Evolutionary conservation across 129 eudicot genomes (phyloP).

Genomic region (Helichrysum umbraculigerum): DNA sequence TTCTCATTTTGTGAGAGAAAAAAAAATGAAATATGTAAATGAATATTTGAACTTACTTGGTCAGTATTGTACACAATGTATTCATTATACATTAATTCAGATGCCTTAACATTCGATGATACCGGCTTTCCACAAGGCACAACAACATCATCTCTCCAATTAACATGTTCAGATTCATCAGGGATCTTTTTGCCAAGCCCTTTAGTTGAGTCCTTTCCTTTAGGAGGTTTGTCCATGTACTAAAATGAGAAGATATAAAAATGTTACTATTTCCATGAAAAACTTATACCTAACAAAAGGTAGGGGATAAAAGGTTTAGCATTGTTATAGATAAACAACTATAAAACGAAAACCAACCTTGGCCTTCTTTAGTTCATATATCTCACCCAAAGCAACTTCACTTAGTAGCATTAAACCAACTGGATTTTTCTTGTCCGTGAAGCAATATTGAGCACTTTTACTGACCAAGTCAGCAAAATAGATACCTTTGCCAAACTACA

Average conservation of each 20-base stretch:
- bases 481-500: slow-evolving; percentile 94
- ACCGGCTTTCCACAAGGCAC: slow-evolving; percentile 97
- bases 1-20: not conserved
- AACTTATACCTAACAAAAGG: not conserved
- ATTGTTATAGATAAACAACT: not conserved
- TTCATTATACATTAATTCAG: slow-evolving; percentile 86
- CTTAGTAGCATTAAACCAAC: slow-evolving; percentile 94
- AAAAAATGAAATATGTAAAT: not conserved
- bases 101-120: slow-evolving; percentile 62
- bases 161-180: slow-evolving; percentile 59
- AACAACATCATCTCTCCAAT: slow-evolving; percentile 85
- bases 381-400: slow-evolving; percentile 90
- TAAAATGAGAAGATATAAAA: slow-evolving; percentile 18
- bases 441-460: slow-evolving; percentile 99
- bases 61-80: slow-evolving; percentile 88
- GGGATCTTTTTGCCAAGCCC: slow-evolving; percentile 93
- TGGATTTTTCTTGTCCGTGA: slow-evolving; percentile 71
- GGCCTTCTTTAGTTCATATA: slow-evolving; percentile 79
- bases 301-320: not conserved
- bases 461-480: slow-evolving; percentile 98
- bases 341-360: slow-evolving; percentile 42
- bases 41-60: slow-evolving; percentile 64
- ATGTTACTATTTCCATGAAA: not conserved
- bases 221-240: slow-evolving; percentile 95
- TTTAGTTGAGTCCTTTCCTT: slow-evolving; percentile 94